phyloP scores from a whole-genome alignment of 768 basidiomycete species.

The Cantharellus anzutake region DNA sequence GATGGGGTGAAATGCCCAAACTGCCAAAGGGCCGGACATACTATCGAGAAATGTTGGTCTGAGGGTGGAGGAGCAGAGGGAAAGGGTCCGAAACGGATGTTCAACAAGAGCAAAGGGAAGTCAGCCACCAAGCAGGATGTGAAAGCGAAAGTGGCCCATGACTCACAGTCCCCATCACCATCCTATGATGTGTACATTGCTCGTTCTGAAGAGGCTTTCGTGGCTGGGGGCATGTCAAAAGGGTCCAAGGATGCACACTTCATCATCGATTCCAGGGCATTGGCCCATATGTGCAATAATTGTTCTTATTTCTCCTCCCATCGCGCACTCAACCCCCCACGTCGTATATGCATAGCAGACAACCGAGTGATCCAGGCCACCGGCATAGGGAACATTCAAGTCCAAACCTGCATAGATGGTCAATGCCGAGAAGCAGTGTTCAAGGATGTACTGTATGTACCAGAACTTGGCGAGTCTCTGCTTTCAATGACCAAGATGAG shows the following conservation, averaged over 20 bases:
- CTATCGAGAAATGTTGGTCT: neutral
- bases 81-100: too few species aligned
- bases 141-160: neutral
- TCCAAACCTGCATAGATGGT: neutral
- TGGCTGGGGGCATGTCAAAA: neutral
- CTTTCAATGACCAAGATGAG: neutral
- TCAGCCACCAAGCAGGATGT: neutral
- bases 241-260: neutral
- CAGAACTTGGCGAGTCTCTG: constrained; percentile 3
- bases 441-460: constrained; percentile 4
- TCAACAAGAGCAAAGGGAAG: neutral
- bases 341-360: neutral
- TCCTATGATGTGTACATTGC: neutral
- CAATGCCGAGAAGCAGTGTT: neutral
- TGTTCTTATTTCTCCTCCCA: neutral
- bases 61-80: neutral
- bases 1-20: neutral
- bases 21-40: neutral
- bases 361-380: neutral
- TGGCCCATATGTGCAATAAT: neutral
- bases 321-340: neutral
- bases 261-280: constrained; percentile 1
- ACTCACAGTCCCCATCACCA: too few species aligned
- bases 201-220: neutral
- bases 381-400: neutral